Base-by-base conservation (phyloP, 306 rosid species). In the Rubus parviflorus region DNA sequence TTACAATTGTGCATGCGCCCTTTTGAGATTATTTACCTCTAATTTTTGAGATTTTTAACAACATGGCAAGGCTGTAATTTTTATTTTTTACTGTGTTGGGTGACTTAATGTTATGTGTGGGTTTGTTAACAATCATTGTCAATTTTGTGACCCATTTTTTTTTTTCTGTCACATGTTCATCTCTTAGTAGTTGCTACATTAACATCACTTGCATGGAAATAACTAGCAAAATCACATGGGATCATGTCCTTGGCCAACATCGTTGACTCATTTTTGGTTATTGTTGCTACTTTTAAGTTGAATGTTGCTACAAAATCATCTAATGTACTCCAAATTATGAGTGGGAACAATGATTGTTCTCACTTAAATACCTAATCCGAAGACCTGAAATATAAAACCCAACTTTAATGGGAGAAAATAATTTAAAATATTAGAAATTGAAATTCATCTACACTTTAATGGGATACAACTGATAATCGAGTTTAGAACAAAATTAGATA, bases 161-260 rank as follows among this genome's bases (percentile, higher is more conserved):
- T 30, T 0, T 35, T 76, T 67, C 45, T 65, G 30, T 74, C 47
- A 63, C 37, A 77, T 23, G 71, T 62, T 71, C 46, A 64, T 37
- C 74, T 72, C 68, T 64, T 64, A 38, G 47, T 64, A 15, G 70
- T 63, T 68, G 73, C 57, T 12, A 57, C 75, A 60, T 38, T 61
- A 61, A 75, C 74, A 75, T 69, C 74, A 51, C 68, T 52, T 70
- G 67, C 77, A 52, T 60, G 74, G 43, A 58, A 75, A 62, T 58
- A 70, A 61, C 47, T 40, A 60, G 72, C 80, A 62, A 80, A 75
- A 51, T 62, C 84, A 81, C 57, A 52, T 70, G 76, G 41, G 56
- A 51, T 45, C 76, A 61, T 51, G 78, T 54, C 19, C 54, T 25
- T 56, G 9, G 56, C 35, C 57, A 58, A 58, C 76, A 75, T 75